Evolutionary conservation across 768 basidiomycete species (phyloP).

Genomic region (Gautieria morchelliformis): DNA sequence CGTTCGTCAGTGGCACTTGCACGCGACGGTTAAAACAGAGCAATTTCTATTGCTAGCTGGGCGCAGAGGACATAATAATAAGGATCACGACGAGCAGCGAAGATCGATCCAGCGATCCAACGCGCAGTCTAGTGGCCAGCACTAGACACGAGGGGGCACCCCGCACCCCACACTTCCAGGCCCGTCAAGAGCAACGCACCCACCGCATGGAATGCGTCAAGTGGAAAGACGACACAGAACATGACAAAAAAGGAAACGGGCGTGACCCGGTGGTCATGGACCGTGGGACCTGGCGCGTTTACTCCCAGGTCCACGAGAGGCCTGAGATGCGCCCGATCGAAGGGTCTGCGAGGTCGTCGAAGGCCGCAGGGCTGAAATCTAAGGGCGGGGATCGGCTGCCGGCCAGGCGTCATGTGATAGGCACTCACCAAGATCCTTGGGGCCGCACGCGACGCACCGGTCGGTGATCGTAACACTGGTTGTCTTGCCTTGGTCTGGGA

Average conservation of each 20-base stretch:
- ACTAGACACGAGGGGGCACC: neutral
- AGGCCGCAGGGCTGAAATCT: conserved; percentile 52
- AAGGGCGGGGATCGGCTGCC: neutral
- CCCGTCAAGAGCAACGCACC: neutral
- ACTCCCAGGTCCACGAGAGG: conserved; percentile 41
- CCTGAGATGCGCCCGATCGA: conserved; percentile 40
- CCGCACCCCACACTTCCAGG: neutral
- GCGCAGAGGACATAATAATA: neutral
- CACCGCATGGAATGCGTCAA: neutral
- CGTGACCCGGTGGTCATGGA: neutral
- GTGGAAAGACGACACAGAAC: neutral
- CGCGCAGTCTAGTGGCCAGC: neutral
- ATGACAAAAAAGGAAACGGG: neutral
- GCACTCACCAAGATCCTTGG: conserved; percentile 34
- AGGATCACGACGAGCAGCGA: neutral
- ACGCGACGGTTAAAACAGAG: neutral
- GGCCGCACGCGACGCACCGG: conserved; percentile 47
- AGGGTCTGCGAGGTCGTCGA: conserved; percentile 34
- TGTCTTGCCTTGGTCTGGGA: conserved; percentile 40
- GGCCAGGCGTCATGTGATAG: neutral
- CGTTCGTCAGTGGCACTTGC: neutral
- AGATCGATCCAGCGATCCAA: neutral
- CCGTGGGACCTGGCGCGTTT: conserved; percentile 6
- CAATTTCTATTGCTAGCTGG: neutral
- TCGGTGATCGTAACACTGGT: conserved; percentile 47